phyloP scores from a whole-genome alignment of 306 rosid species.

The Gleditsia sinensis region DNA sequence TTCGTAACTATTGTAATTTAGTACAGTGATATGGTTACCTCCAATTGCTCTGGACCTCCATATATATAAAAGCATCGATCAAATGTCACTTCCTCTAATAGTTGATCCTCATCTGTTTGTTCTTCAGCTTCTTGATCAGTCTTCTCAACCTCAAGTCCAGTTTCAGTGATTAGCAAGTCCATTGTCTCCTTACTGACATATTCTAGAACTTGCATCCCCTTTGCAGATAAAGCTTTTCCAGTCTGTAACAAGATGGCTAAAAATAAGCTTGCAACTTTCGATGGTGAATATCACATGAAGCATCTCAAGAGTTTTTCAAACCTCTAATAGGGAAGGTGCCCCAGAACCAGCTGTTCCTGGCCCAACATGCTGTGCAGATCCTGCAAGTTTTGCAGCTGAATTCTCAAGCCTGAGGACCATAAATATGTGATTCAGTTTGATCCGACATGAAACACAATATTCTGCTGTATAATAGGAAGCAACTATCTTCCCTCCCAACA shows the following conservation, averaged over 20 bases:
- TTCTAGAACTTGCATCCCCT: slow-evolving; percentile 97
- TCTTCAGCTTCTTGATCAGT: slow-evolving; percentile 44
- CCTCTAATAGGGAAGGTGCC: slow-evolving; percentile 90
- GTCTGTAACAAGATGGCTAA: slow-evolving; percentile 54
- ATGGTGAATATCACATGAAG: slow-evolving; percentile 25
- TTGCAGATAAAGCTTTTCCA: slow-evolving; percentile 92
- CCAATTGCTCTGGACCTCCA: slow-evolving; percentile 99
- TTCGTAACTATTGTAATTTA: slow-evolving; percentile 6
- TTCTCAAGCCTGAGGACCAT: slow-evolving; percentile 76
- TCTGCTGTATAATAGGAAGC: background rate
- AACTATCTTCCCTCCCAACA: background rate
- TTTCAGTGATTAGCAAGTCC: slow-evolving; percentile 86
- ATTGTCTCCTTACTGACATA: slow-evolving; percentile 93
- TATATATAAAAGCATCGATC: slow-evolving; percentile 97
- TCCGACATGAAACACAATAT: background rate
- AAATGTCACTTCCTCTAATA: slow-evolving; percentile 86
- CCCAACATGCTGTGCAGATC: slow-evolving; percentile 62
- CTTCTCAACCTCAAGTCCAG: slow-evolving; percentile 90
- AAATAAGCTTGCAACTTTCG: slow-evolving; percentile 38
- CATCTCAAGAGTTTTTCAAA: slow-evolving; percentile 33
- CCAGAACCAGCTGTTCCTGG: slow-evolving; percentile 55
- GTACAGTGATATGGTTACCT: slow-evolving; percentile 59
- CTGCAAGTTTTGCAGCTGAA: slow-evolving; percentile 83
- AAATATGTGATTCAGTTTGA: slow-evolving; percentile 26
- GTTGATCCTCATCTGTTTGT: slow-evolving; percentile 62